These are phyloP conservation scores for Coprinopsis strossmayeri DNA, from an alignment of 768 basidiomycete genomes.

Conservation along the genomic window DNA sequence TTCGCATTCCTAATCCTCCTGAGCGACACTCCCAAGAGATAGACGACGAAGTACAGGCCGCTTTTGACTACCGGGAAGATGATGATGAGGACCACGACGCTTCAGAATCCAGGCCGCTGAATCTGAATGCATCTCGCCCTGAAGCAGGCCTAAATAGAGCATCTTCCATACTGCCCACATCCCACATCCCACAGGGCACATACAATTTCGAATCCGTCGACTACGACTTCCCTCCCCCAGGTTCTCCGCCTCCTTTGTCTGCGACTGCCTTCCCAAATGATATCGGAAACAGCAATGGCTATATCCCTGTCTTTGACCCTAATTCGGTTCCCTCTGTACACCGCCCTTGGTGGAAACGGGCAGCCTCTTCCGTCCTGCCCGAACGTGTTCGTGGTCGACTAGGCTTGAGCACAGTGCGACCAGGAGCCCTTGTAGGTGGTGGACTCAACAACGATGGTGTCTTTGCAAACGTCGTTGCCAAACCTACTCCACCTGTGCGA, in stretches of 20 bases:
- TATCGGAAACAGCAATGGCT: conserved; percentile 70
- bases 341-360: conserved; percentile 48
- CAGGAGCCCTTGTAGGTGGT: conserved; percentile 48
- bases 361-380: conserved; percentile 53
- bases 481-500: conserved; percentile 55
- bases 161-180: conserved; percentile 20
- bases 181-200: conserved; percentile 26
- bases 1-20: conserved; percentile 55
- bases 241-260: conserved; percentile 67
- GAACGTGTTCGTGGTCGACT: conserved; percentile 38
- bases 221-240: conserved; percentile 79
- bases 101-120: conserved; percentile 48
- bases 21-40: conserved; percentile 40
- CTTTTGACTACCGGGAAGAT: conserved; percentile 77
- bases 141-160: not conserved
- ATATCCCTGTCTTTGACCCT: conserved; percentile 44
- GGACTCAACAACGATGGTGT: conserved; percentile 84
- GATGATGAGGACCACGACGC: conserved; percentile 43
- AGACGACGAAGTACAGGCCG: conserved; percentile 70
- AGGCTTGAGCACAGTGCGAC: conserved; percentile 32
- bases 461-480: conserved; percentile 92
- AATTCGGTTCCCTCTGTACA: conserved; percentile 26
- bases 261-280: conserved; percentile 61
- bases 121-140: conserved; percentile 23
- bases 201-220: conserved; percentile 82